Base-by-base conservation (phyloP, 495 filamentous ascomycete genomes). In the Lasiosphaeria miniovina region DNA sequence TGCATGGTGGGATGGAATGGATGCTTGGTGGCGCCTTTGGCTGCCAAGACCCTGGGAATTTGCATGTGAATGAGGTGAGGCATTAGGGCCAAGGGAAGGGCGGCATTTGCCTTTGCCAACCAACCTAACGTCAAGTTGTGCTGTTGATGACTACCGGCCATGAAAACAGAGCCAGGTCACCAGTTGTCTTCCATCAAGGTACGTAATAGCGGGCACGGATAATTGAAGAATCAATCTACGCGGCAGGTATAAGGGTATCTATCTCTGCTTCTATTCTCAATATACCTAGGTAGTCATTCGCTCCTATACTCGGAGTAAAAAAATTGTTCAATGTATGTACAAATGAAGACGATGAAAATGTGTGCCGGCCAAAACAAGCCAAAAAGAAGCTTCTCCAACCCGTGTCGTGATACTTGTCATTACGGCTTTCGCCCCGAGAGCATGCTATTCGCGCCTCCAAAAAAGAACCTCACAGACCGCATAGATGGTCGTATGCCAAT, bases 11-110 rank as follows among this genome's bases (percentile, higher is more conserved):
- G 24, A 24, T 24, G 24, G 24, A 24, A 24, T 24, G 24, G 24
- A 24, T 24, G 24, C 24, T 24, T 24, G 24, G 24, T 24, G 24
- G 6, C 50, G 24, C 15, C 8, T 36, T 43, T 46, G 17, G 7
- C 49, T 40, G 57, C 57, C 57, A 59, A 59, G 57, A 52, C 57
- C 36, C 24, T 41, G 54, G 24, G 10, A 31, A 33, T 62, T 62
- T 54, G 61, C 61, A 62, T 62, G 61, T 62, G 61, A 62, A 62
- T 52, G 61, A 54, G 61, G 61, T 52, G 61, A 54, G 61, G 61
- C 34, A 35, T 62, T 62, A 62, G 61, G 61, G 55, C 52, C 55
- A 62, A 62, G 43, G 61, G 61, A 58, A 62, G 43, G n/a, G 24
- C 52, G 52, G 52, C 52, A 54, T 32, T 54, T 54, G 35, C 36